Base-by-base conservation (phyloP, 2,329 filamentous ascomycete genomes). In the Neoscytalidium dimidiatum region DNA sequence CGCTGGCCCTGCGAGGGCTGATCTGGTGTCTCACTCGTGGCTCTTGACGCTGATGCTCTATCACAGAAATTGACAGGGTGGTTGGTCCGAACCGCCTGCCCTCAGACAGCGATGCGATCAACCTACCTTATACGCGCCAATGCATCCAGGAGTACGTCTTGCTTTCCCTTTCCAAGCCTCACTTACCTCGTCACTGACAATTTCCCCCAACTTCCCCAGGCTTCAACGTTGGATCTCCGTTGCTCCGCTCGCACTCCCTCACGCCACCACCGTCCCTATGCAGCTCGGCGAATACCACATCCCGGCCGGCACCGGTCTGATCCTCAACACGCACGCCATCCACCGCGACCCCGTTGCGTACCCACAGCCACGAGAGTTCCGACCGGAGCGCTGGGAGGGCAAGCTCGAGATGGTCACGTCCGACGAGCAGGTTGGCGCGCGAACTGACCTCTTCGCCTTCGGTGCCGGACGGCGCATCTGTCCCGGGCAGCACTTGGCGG, bases 261-360 rank as follows among this genome's bases (percentile, higher is more conserved):
- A 77, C 51, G 76, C 73, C 1, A 72, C 76, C 0, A 70, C 71
- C 13, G 65, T 77, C 11, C 60, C 74, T 28, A 66, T 46, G 43
- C 78, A 79, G 43, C 71, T 73, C 0, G 79, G 75, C 75, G 46
- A 71, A 41, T 41, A 33, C 4, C 43, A 63, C 6, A 75, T 83
- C 33, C 80, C 81, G 3, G 79, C 77, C 38, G 77, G 74, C 1
- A 76, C 75, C 2, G 74, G 74, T 4, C 69, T 80, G 5, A 69
- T 82, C 4, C 69, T 80, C 3, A 79, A 74, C 46, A 71, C 68
- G 1, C 78, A 70, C 71, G 78, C 75, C 19, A 71, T 76, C 66
- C 71, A 75, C 33, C 70, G 68, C 38, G 71, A 76, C 66, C 61
- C 68, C 2, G 28, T 48, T 1, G 61, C 62, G 3, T 67, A 68